Base-by-base conservation (phyloP, 371 early-diverging fungal species). In the Mortierella sp. region DNA sequence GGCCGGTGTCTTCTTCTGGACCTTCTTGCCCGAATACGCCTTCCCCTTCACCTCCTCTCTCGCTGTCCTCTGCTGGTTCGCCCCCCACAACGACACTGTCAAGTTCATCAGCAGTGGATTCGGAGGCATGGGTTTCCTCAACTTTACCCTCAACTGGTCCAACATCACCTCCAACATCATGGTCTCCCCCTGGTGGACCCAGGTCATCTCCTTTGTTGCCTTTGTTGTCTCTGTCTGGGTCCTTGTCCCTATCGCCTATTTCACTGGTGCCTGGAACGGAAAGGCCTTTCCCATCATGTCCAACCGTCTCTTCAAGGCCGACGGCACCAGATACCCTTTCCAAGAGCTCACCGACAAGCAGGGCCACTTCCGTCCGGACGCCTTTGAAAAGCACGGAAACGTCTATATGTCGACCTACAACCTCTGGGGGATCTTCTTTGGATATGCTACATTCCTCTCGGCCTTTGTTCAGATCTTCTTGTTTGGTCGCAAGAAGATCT, bases 111-210 rank as follows among this genome's bases (percentile, higher is more conserved):
- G 82, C 61, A 84, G 85, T 75, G 86, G 87, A n/a, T 61, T 84
- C 43, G 78, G 87, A 9, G 89, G 89, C 46, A 83, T 85, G 87
- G 89, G 89, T 11, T 78, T 88, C 46, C 37, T 88, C 54, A 85
- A 84, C 83, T 81, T 88, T 46, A 82, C 89, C 3, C 71, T 88
- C 50, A 73, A 87, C 64, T 88, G 89, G 89, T 79, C 88, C 53
- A 79, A 82, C 50, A 75, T 87, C 31, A 83, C 83, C 21, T 82
- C 85, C 31, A 80, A n/a, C 21, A 80, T 80, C 78, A 85, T 85
- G 86, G 79, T 86, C 48, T 80, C 82, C 10, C 89, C 89, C 13
- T 88, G 86, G 87, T 88, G 89, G 89, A 81, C 89, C 24, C 86
- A 87, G 50, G 86, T 82, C 59, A 86, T 82, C 51, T 54, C 77